Percentiles rank a stretch among this genome's conserved stretches.
Evolutionary conservation across 352 stramenopile genomes (phyloP).

Genomic region (Pythium oligandrum): DNA sequence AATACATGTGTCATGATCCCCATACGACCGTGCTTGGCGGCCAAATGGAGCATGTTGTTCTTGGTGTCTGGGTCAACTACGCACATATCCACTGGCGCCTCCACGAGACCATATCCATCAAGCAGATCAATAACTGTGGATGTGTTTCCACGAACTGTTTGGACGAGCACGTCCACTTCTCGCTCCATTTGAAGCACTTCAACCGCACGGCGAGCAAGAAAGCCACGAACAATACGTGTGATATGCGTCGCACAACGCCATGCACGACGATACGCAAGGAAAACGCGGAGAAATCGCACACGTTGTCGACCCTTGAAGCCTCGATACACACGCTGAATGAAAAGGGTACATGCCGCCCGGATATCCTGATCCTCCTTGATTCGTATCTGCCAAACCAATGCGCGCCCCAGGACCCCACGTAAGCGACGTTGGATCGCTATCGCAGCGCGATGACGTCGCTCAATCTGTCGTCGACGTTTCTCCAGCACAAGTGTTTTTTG

Average conservation of each 20-base stretch:
- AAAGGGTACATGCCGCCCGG: conserved; percentile 36
- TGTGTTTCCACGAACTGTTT: conserved; percentile 43
- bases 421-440: conserved; percentile 32
- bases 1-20: conserved; percentile 47
- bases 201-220: conserved; percentile 31
- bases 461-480: neutral
- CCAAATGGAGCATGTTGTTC: conserved; percentile 51
- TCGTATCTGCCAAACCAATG: conserved; percentile 25
- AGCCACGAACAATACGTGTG: conserved; percentile 49
- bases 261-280: conserved; percentile 20
- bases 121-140: conserved; percentile 55
- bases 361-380: conserved; percentile 31
- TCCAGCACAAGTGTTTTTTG: conserved; percentile 24
- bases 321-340: conserved; percentile 43
- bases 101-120: conserved; percentile 44
- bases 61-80: conserved; percentile 17
- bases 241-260: conserved; percentile 35
- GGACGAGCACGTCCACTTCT: conserved; percentile 47
- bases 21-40: conserved; percentile 39
- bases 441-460: conserved; percentile 24
- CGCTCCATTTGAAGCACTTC: conserved; percentile 22
- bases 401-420: conserved; percentile 29
- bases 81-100: conserved; percentile 36
- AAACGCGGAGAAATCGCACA: conserved; percentile 24
- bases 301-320: conserved; percentile 37